Evolutionary conservation across 1,284 basidiomycete genomes (phyloP), one percentile per base, ranked within the genome.

Genomic region (Ganoderma lucidum): DNA sequence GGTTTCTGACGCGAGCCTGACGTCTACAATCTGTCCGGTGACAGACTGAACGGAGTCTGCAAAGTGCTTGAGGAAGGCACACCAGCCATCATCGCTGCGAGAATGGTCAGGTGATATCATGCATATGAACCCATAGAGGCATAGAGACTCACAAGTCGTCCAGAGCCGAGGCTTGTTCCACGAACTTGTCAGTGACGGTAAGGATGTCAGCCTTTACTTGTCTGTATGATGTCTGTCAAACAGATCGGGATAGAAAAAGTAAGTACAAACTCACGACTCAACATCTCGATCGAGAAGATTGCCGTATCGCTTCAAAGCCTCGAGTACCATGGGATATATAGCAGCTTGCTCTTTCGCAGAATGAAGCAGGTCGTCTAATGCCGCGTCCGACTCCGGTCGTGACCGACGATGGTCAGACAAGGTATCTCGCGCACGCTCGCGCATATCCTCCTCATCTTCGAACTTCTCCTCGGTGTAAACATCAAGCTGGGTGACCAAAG

Each of bases 381-480:
- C 83, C 9, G 81, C 75, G 63, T 87, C 87, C 1, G 85, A 85
- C 51, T 90, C 88, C 1, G 85, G 86, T 6, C 78, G 76, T 10
- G 81, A 77, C 28, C 81, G 75, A 32, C 82, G 77, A 65, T 85
- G 82, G 17, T 76, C 73, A 9, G 68, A 69, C 67, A 90, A 81
- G n/a, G 87, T 75, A 71, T 78, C 81, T 15, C 83, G 82, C 19
- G 87, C 83, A 42, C 87, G 86, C 68, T 94, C 90, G 23, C 90
- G 88, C 79, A 95, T 85, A 66, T 96, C 93, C 77, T 93, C 91
- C 78, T 95, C 92, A 78, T 97, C 96, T 73, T 96, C 95, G 63
- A 93, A 93, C 75, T 95, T 94, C 78, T 96, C 95, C 73, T 97
- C 95, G 0, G 88, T 87, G 75, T 96, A 97, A 19, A 95, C 86